Conservation (phyloP, 495 filamentous ascomycete genomes). For the Friedmanniomyces simplex region DNA sequence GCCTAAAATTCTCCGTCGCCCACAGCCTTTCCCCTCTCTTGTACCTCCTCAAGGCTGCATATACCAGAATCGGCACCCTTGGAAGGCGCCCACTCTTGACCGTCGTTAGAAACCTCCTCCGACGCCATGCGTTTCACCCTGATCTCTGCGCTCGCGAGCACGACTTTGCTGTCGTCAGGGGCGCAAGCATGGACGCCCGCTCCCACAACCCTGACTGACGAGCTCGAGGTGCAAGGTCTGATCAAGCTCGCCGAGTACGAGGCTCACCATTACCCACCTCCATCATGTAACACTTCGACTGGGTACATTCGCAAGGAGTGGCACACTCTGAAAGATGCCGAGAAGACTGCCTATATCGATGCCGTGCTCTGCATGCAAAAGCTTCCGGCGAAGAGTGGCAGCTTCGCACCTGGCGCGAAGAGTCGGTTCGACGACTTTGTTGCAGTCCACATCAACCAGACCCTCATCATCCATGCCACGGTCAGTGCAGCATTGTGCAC, state of each 20-base stretch:
- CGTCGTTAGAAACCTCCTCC: not conserved
- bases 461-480: slow-evolving; percentile 49
- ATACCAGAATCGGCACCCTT: not conserved
- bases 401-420: slow-evolving; percentile 39
- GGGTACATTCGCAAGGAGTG: slow-evolving; percentile 33
- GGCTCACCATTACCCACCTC: slow-evolving; percentile 18
- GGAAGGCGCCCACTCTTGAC: not conserved
- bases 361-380: slow-evolving; percentile 54
- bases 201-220: slow-evolving; percentile 12
- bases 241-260: slow-evolving; percentile 23
- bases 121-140: slow-evolving; percentile 5
- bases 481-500: slow-evolving; percentile 27
- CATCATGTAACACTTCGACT: slow-evolving; percentile 20
- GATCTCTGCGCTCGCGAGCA: not conserved
- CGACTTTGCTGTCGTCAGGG: slow-evolving; percentile 3
- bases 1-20: not conserved
- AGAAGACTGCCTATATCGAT: slow-evolving; percentile 50
- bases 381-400: slow-evolving; percentile 39
- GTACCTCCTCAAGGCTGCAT: not conserved
- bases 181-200: slow-evolving; percentile 12
- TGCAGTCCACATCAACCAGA: slow-evolving; percentile 56
- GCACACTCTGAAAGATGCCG: slow-evolving; percentile 31
- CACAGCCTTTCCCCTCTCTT: not conserved
- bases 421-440: slow-evolving; percentile 63
- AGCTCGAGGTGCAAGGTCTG: slow-evolving; percentile 20